Evolutionary conservation across 768 basidiomycete genomes (phyloP), one percentile per base, ranked within the genome.

Genomic region (Lepiota brunneoincarnata): DNA sequence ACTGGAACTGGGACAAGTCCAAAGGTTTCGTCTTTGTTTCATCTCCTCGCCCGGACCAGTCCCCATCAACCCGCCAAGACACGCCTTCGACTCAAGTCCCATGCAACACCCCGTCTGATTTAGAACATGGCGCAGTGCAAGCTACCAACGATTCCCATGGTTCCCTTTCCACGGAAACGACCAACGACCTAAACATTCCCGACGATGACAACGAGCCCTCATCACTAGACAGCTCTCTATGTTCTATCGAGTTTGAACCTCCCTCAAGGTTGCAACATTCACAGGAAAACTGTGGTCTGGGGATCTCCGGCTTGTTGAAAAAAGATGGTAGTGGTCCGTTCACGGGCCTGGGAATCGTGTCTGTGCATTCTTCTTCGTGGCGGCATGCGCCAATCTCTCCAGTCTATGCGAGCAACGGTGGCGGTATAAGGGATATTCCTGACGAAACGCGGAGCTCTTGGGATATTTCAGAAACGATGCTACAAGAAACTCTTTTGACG

Each of bases 401-500:
- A 55, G 18, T 23, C 23, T 20, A 49, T 11, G 18, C 9, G 6
- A 40, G 23, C 10, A 1, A 3, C 38, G n/a, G 14, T 40, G 36
- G 21, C 21, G 46, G 18, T 17, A 4, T 31, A 23, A 4, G 7
- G 34, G 7, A 12, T 31, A 12, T 2, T 26, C 40, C 43, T 1
- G 24, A 42, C 11, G 34, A 49, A 3, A 17, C 35, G 37, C 34
- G 3, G 42, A 45, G 4, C 50, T 40, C 28, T 41, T 67, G 31
- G 31, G 31, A 31, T 31, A 10, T 31, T 11, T 64, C 61, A 10
- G 49, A 59, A 14, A 62, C 54, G 6, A 61, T 67, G 40, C 54
- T 60, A 7, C 55, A 63, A 15, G 64, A 65, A 54, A 55, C 61
- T 6, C 47, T 62, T 3, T 34, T 56, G n/a, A 63, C 61, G 0